Base-by-base conservation (phyloP, 2,329 filamentous ascomycete genomes). In the Claviceps humidiphila region DNA sequence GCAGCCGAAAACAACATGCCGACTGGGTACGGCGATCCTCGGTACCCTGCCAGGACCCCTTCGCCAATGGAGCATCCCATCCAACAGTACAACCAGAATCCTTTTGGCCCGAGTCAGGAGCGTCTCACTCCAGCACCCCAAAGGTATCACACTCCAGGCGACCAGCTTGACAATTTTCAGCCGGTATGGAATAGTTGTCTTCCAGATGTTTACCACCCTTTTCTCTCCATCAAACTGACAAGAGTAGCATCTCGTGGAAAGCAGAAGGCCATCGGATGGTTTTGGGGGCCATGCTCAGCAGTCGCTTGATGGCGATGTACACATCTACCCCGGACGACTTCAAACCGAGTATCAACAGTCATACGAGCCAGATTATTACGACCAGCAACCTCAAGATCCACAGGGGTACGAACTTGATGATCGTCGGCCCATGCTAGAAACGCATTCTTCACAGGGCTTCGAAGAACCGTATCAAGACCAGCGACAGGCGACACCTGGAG, bases 131-230 rank as follows among this genome's bases (percentile, higher is more conserved):
- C 51, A 52, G 61, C 17, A 50, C 56, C 34, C 42, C 59, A 66
- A 22, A 71, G 75, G 47, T 68, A 73, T 30, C 68, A 72, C 54
- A 83, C 81, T 20, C 80, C 84, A 1, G 83, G 81, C 61, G 91
- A 97, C 69, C 77, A 84, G 53, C 73, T 97, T 50, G 81, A 85
- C 53, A 77, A 90, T 57, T 90, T 96, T 67, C 87, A 89, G 49
- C 91, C 90, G 53, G 87, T 91, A 68, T 34, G 47, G 22, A 34
- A 9, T 13, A 41, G 37, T 26, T 13, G 2, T 3, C 22, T 17
- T 38, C 14, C 74, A 85, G 24, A 26, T 38, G n/a, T n/a, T n/a
- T 3, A 16, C 44, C 24, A 5, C 7, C 26, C 17, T 6, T 7
- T 2, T n/a, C 16, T 16, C 5, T 9, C 17, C 26, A 38, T 5